phyloP scores from a whole-genome alignment of 176 grass and related monocot species.

The Eragrostis nindensis region DNA sequence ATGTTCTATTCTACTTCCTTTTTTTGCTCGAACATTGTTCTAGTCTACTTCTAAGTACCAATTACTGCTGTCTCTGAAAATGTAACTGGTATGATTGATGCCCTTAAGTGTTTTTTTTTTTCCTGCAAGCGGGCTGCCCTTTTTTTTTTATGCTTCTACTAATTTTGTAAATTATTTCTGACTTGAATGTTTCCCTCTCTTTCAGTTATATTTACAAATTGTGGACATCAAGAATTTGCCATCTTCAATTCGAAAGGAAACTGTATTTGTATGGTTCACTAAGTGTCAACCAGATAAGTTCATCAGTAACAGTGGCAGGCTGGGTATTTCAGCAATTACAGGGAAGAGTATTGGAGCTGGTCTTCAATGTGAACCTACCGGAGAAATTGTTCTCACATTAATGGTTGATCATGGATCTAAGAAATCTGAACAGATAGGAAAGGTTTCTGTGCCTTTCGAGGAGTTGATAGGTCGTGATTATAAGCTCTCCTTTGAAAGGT shows the following conservation, averaged over 20 bases:
- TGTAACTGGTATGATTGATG: background rate
- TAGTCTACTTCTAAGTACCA: conserved; percentile 2
- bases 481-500: conserved; percentile 73
- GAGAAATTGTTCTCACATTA: conserved; percentile 65
- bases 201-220: conserved; percentile 88
- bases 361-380: conserved; percentile 79
- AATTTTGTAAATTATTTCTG: background rate
- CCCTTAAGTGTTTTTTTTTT: too few relatives aligned
- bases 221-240: conserved; percentile 79
- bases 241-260: conserved; percentile 53
- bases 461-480: conserved; percentile 62
- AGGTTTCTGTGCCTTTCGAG: conserved; percentile 71
- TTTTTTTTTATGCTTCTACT: conserved; percentile 25
- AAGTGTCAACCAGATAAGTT: conserved; percentile 79
- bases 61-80: background rate
- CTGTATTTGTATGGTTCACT: conserved; percentile 63
- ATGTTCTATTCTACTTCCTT: background rate
- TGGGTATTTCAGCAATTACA: conserved; percentile 61
- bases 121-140: too few relatives aligned
- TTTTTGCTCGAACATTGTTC: background rate
- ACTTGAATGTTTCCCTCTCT: conserved; percentile 31
- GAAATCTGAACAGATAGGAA: conserved; percentile 68
- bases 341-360: conserved; percentile 57
- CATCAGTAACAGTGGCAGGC: conserved; percentile 54
- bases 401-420: conserved; percentile 50